These are phyloP conservation scores for Venturia carpophila DNA, from an alignment of 2,329 filamentous ascomycete species.

Conservation along the genomic window DNA sequence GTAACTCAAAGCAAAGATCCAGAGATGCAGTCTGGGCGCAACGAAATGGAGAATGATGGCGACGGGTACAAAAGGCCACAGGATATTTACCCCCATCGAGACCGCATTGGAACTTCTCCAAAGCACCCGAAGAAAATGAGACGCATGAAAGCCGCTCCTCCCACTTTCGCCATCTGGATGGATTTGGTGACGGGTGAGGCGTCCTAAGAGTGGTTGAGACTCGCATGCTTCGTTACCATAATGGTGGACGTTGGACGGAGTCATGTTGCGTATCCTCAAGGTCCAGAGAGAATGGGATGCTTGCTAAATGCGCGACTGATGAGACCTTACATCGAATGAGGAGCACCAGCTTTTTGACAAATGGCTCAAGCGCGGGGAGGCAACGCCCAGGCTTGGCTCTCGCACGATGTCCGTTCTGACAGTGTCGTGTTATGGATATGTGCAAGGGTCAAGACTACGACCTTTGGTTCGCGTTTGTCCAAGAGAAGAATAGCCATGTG, in stretches of 20 bases:
- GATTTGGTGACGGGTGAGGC: neutral
- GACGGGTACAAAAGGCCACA: constrained; percentile 30
- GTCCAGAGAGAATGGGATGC: neutral
- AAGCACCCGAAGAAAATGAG: constrained; percentile 10
- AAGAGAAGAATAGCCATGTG: neutral
- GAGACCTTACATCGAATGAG: neutral
- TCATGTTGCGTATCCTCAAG: neutral
- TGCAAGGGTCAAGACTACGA: neutral
- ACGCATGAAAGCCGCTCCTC: constrained; percentile 5
- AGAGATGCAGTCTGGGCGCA: constrained; percentile 30
- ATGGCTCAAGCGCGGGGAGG: neutral
- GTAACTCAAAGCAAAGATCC: constrained; percentile 43
- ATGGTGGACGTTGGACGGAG: neutral
- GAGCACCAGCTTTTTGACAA: neutral
- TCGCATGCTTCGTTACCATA: neutral
- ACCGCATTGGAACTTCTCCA: constrained; percentile 13
- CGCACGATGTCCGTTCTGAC: neutral
- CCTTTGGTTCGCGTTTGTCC: neutral
- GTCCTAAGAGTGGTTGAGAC: neutral
- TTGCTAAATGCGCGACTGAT: neutral
- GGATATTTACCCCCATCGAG: neutral
- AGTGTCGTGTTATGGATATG: neutral
- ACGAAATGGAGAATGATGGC: constrained; percentile 38
- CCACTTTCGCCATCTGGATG: constrained; percentile 17
- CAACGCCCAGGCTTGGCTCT: constrained; percentile 4